Evolutionary conservation across 108 stramenopile species (phyloP).

Genomic region (Fragilaria radians): DNA sequence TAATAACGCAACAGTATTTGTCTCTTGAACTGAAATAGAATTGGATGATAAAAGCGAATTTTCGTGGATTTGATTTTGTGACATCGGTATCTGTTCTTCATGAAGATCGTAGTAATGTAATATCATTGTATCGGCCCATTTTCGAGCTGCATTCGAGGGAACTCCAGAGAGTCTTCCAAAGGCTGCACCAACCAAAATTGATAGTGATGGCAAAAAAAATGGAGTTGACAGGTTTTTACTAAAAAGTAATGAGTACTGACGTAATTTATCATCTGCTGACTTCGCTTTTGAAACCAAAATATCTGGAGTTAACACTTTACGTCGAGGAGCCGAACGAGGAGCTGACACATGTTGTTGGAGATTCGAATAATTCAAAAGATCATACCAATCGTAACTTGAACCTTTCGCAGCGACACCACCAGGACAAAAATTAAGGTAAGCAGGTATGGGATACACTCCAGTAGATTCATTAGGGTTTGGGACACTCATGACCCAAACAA

Average conservation of each 20-base stretch:
- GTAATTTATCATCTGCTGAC: constrained; percentile 44
- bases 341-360: not conserved
- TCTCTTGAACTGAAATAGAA: not conserved
- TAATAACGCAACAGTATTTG: not conserved
- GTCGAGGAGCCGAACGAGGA: not conserved
- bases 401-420: constrained; percentile 39
- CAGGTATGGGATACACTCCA: constrained; percentile 51
- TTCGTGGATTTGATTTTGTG: not conserved
- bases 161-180: constrained; percentile 73
- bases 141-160: constrained; percentile 30
- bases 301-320: constrained; percentile 8
- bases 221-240: constrained; percentile 14
- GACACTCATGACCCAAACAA: not conserved
- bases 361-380: constrained; percentile 5
- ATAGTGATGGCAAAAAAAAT: constrained; percentile 57
- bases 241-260: constrained; percentile 29
- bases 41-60: not conserved
- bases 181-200: constrained; percentile 52
- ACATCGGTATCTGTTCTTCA: not conserved
- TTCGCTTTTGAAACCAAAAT: constrained; percentile 39
- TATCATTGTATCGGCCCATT: constrained; percentile 80
- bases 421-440: constrained; percentile 61
- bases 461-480: not conserved
- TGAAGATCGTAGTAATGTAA: constrained; percentile 51
- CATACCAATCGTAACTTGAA: not conserved